Conservation (phyloP, 1,284 basidiomycete species). For the Tausonia pullulans region DNA sequence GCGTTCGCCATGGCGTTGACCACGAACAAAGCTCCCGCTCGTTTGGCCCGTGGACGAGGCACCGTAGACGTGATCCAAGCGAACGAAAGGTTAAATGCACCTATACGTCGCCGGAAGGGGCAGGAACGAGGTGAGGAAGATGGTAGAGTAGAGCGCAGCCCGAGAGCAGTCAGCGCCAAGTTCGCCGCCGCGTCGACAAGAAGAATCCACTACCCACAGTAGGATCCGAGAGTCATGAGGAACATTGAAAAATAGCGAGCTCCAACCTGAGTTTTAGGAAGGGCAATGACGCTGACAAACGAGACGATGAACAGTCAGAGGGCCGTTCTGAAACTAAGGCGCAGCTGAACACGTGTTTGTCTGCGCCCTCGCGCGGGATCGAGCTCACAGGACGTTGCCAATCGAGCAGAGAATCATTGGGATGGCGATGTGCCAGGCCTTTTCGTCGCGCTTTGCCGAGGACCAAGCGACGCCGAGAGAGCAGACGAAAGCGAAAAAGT, state of each 20-base stretch:
- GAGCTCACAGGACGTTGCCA: neutral
- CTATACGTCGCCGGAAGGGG: neutral
- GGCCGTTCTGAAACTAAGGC: too few species aligned
- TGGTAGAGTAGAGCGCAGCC: too few species aligned
- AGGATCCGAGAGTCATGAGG: conserved; percentile 15
- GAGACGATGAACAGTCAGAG: too few species aligned
- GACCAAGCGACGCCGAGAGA: neutral
- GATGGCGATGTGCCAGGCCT: neutral
- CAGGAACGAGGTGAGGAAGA: neutral
- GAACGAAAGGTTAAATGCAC: conserved; percentile 7
- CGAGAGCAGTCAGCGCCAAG: too few species aligned
- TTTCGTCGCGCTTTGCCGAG: neutral
- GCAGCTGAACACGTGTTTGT: too few species aligned
- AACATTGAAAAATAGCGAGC: conserved; percentile 17
- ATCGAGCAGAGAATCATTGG: neutral
- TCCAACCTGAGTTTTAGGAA: conserved; percentile 9
- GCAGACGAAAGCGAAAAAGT: neutral
- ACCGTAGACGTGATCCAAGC: conserved; percentile 18
- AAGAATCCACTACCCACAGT: conserved; percentile 4
- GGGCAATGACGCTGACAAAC: conserved; percentile 1
- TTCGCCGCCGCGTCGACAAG: too few species aligned
- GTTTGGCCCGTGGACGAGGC: conserved; percentile 15
- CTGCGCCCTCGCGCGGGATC: too few species aligned
- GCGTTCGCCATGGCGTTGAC: conserved; percentile 19
- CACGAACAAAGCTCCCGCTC: conserved; percentile 14